Percentiles rank a stretch among this genome's conserved stretches.
Conservation (phyloP, 2,329 filamentous ascomycete species). For the Cladosporium cucumerinum region DNA sequence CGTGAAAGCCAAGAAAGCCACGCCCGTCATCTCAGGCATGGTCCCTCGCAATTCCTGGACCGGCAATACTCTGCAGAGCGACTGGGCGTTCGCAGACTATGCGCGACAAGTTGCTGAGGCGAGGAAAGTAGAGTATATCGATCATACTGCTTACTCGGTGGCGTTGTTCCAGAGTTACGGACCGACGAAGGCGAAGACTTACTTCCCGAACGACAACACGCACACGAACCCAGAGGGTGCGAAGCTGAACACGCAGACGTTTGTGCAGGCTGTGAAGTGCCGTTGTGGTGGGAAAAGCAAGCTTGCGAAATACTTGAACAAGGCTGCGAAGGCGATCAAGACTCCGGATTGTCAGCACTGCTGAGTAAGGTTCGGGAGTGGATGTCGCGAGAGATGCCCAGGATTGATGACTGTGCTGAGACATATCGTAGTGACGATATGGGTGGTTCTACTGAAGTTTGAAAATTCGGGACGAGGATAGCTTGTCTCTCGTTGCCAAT, state of each 20-base stretch:
- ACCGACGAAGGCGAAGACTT: constrained; percentile 22
- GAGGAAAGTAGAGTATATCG: constrained; percentile 25
- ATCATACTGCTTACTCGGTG: constrained; percentile 30
- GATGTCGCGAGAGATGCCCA: background rate
- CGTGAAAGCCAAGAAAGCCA: constrained; percentile 22
- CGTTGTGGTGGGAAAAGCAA: background rate
- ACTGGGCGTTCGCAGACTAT: constrained; percentile 25
- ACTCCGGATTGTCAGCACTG: background rate
- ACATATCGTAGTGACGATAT: too few relatives aligned
- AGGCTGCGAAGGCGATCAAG: background rate
- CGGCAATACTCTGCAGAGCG: background rate
- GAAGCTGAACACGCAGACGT: constrained; percentile 16
- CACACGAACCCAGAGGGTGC: constrained; percentile 30
- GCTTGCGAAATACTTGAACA: background rate
- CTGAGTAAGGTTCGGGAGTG: background rate
- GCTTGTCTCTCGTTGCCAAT: background rate
- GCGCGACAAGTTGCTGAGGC: constrained; percentile 21
- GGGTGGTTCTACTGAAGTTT: too few relatives aligned
- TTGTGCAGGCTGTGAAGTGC: constrained; percentile 22
- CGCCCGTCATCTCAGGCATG: constrained; percentile 30
- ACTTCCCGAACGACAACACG: constrained; percentile 31
- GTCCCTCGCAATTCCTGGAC: constrained; percentile 11
- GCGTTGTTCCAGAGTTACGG: constrained; percentile 25
- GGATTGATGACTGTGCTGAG: too few relatives aligned
- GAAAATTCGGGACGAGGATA: too few relatives aligned